Conservation (phyloP, 2,329 filamentous ascomycete genomes). For the Alternaria panax region DNA sequence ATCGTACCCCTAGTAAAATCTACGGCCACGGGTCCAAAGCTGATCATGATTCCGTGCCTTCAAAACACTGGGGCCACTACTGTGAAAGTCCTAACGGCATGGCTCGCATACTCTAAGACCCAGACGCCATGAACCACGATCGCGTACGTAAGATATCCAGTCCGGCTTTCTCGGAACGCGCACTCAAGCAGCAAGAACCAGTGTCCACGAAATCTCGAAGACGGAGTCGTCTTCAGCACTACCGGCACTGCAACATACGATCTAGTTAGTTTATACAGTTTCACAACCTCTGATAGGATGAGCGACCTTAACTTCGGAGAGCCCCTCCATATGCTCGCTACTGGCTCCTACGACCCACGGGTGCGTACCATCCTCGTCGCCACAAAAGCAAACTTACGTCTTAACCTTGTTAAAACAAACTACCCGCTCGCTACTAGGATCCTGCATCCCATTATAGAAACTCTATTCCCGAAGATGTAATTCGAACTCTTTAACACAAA, state of each 20-base stretch:
- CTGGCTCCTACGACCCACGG: constrained; percentile 25
- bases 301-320: constrained; percentile 44
- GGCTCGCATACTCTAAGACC: neutral
- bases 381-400: neutral
- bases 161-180: neutral
- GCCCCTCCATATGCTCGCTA: constrained; percentile 34
- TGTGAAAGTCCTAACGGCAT: neutral
- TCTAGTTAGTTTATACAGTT: constrained; percentile 42
- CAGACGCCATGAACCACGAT: neutral
- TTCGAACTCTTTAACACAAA: neutral
- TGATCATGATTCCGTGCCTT: constrained; percentile 7
- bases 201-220: neutral
- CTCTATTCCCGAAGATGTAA: neutral
- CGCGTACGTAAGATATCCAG: neutral
- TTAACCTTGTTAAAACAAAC: neutral
- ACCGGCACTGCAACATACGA: neutral
- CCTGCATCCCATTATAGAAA: neutral
- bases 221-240: constrained; percentile 32
- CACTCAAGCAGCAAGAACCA: neutral
- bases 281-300: constrained; percentile 17
- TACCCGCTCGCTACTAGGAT: neutral
- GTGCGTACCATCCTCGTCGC: neutral
- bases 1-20: constrained; percentile 20
- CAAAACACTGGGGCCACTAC: neutral
- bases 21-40: constrained; percentile 24